Conservation (phyloP, 2,329 filamentous ascomycete genomes). For the Aspergillus luchuensis region DNA sequence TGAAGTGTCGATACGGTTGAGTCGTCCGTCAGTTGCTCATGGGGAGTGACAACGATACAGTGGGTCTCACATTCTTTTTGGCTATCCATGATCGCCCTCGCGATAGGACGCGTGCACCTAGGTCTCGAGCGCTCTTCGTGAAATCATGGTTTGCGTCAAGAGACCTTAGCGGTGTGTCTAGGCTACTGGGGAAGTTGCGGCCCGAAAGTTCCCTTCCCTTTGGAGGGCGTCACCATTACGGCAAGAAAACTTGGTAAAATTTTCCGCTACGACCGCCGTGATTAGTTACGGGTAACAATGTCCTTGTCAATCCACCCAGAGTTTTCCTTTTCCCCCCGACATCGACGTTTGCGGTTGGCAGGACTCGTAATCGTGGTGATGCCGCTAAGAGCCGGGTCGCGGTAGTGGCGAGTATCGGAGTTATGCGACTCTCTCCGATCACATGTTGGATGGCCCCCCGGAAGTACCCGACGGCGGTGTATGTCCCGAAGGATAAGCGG, state of each 20-base stretch:
- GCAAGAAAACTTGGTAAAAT: neutral
- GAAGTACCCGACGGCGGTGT: conserved; percentile 12
- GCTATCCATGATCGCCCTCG: neutral
- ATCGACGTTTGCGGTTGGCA: neutral
- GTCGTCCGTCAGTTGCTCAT: neutral
- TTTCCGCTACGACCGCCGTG: too few relatives aligned
- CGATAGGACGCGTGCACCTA: neutral
- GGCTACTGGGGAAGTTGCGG: conserved; percentile 9
- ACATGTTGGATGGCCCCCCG: conserved; percentile 9
- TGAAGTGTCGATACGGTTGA: neutral
- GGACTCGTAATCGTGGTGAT: neutral
- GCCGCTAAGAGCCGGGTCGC: neutral
- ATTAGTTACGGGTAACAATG: neutral
- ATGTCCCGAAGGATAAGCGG: neutral
- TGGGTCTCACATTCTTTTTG: neutral
- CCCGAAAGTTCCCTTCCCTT: conserved; percentile 3
- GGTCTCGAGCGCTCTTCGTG: conserved; percentile 13
- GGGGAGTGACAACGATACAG: conserved; percentile 2
- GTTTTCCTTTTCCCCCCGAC: neutral
- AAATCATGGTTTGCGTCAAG: conserved; percentile 26
- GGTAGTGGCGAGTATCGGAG: conserved; percentile 7
- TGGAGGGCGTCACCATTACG: conserved; percentile 14
- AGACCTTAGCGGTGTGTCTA: conserved; percentile 9
- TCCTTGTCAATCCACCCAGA: neutral
- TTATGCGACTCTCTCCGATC: conserved; percentile 17